Conservation (phyloP, 2,329 filamentous ascomycete genomes). For the Xylariales sp. region DNA sequence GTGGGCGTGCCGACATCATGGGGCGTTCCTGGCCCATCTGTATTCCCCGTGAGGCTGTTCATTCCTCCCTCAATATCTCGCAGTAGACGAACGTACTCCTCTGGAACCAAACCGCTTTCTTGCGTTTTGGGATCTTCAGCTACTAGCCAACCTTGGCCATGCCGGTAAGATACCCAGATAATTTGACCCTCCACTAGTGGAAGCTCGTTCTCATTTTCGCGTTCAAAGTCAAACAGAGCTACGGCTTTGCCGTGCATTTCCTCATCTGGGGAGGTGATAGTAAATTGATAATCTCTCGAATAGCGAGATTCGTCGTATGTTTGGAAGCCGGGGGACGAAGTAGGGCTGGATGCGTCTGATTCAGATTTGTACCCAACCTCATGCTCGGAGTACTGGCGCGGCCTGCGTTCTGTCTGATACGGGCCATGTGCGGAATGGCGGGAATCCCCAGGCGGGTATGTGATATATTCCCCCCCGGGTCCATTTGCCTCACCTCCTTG, state of each 20-base stretch:
- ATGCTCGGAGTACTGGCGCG: constrained; percentile 37
- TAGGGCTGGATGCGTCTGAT: constrained; percentile 54
- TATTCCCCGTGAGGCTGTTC: constrained; percentile 63
- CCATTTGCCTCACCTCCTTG: constrained; percentile 68
- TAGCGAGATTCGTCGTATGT: constrained; percentile 73
- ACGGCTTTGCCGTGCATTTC: constrained; percentile 97
- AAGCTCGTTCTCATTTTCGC: constrained; percentile 95
- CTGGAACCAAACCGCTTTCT: constrained; percentile 91
- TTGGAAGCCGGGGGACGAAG: constrained; percentile 54
- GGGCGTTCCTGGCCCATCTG: constrained; percentile 48
- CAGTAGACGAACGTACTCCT: constrained; percentile 90
- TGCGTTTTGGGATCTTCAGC: constrained; percentile 92
- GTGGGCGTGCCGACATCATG: constrained; percentile 58
- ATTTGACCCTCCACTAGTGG: constrained; percentile 91
- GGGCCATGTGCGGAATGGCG: constrained; percentile 47
- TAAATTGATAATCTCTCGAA: constrained; percentile 90
- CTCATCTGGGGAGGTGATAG: constrained; percentile 90
- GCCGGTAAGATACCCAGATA: constrained; percentile 92
- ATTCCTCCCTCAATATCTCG: constrained; percentile 91
- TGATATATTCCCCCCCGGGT: constrained; percentile 75
- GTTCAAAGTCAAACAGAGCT: constrained; percentile 88
- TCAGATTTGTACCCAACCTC: constrained; percentile 49
- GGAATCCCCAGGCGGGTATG: constrained; percentile 65
- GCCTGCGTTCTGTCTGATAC: constrained; percentile 43
- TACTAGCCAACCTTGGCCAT: constrained; percentile 96